These are phyloP conservation scores for Nicotiana tomentosiformis DNA, from an alignment of 257 asterid genomes.

Conservation along the genomic window DNA sequence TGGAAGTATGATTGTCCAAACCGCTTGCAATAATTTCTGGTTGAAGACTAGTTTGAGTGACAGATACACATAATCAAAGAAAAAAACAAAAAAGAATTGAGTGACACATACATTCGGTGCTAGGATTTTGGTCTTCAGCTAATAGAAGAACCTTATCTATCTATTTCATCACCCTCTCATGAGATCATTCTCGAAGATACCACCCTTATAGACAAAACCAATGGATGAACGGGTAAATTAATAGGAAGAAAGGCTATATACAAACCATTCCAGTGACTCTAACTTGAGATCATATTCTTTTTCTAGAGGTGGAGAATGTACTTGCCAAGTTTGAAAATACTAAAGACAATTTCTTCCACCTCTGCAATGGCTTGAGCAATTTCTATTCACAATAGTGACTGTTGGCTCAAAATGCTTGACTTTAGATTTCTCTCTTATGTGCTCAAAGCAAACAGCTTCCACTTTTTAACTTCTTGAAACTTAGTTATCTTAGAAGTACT, in stretches of 20 bases:
- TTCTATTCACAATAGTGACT: neutral
- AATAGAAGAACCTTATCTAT: neutral
- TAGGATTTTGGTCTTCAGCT: neutral
- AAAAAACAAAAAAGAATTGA: no score
- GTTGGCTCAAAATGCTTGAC: neutral
- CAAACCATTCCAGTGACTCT: neutral
- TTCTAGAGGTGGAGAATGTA: neutral
- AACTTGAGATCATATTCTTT: neutral
- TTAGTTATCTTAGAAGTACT: conserved; percentile 1
- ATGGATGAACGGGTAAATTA: neutral
- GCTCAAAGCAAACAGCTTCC: neutral
- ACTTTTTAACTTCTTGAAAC: neutral
- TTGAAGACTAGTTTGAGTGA: neutral
- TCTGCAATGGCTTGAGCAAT: neutral
- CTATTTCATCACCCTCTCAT: neutral
- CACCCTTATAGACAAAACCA: no score
- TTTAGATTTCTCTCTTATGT: neutral
- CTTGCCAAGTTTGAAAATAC: neutral
- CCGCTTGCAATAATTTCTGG: neutral
- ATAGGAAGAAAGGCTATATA: neutral
- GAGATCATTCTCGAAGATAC: neutral
- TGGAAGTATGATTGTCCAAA: neutral
- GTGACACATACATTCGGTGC: neutral
- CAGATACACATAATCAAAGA: no score
- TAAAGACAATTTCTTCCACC: neutral